Percentiles rank a stretch among this genome's conserved stretches.
Conservation (phyloP, 768 basidiomycete species). For the Stropharia rugosoannulata region DNA sequence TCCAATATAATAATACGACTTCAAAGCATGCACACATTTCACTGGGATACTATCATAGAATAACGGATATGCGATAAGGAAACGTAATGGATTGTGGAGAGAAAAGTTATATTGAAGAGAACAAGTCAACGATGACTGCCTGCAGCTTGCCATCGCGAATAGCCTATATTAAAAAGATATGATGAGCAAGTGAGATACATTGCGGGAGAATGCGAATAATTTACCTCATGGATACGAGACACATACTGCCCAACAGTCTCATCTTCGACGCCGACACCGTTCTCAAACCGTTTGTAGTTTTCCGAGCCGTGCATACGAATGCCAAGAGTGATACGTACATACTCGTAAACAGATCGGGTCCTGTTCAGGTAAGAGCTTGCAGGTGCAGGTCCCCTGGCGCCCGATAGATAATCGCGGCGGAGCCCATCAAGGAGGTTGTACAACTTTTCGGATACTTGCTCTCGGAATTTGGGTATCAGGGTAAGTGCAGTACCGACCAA, state of each 20-base stretch:
- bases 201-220: slow-evolving; percentile 20
- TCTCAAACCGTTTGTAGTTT: slow-evolving; percentile 59
- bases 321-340: slow-evolving; percentile 68
- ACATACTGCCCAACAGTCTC: slow-evolving; percentile 70
- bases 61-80: no score
- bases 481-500: slow-evolving; percentile 29
- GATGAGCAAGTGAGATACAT: neutral
- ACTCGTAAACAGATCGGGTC: slow-evolving; percentile 76
- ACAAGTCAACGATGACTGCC: slow-evolving; percentile 39
- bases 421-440: slow-evolving; percentile 46
- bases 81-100: no score
- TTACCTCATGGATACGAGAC: slow-evolving; percentile 73
- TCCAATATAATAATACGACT: no score
- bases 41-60: no score
- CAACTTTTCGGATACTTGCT: slow-evolving; percentile 47
- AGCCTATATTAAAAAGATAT: slow-evolving; percentile 27
- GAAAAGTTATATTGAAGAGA: slow-evolving; percentile 23
- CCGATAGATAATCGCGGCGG: slow-evolving; percentile 56
- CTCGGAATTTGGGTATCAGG: slow-evolving; percentile 54
- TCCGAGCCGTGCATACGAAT: slow-evolving; percentile 80
- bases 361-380: slow-evolving; percentile 66
- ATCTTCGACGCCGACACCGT: slow-evolving; percentile 67
- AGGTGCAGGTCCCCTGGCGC: slow-evolving; percentile 59
- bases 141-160: slow-evolving; percentile 56
- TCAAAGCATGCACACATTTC: no score